Evolutionary conservation across 768 basidiomycete species (phyloP).

Genomic region (Agaricus blazei): DNA sequence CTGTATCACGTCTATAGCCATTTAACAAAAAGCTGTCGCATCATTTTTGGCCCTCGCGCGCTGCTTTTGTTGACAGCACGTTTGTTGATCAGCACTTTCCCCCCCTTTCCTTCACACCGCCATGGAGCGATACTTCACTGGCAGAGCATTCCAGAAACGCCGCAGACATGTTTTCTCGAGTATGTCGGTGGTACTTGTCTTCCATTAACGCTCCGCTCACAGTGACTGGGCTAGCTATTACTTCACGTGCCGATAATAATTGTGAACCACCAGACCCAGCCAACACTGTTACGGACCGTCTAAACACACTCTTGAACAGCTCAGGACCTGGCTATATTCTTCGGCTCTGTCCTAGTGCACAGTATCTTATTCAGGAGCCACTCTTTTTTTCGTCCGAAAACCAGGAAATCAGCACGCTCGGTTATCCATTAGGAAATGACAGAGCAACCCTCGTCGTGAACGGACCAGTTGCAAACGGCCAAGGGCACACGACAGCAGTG

Average conservation of each 20-base stretch:
- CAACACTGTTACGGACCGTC: conserved; percentile 56
- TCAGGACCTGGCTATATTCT: conserved; percentile 66
- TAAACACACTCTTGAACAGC: conserved; percentile 60
- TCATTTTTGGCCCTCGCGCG: too few species aligned
- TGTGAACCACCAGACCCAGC: conserved; percentile 49
- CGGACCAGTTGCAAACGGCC: conserved; percentile 57
- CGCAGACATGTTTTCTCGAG: not conserved
- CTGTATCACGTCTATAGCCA: too few species aligned
- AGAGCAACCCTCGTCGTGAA: conserved; percentile 68
- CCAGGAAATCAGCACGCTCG: conserved; percentile 79
- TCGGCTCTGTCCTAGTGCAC: conserved; percentile 54
- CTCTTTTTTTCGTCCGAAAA: conserved; percentile 60
- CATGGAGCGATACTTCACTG: conserved; percentile 4
- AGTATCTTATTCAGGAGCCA: conserved; percentile 62
- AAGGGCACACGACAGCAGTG: conserved; percentile 70
- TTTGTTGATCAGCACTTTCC: not conserved
- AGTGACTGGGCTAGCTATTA: not conserved
- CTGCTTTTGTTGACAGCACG: too few species aligned
- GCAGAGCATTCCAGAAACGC: not conserved
- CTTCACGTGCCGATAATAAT: conserved; percentile 11
- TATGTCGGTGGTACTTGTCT: not conserved
- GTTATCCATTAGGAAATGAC: conserved; percentile 63
- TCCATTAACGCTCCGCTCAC: not conserved
- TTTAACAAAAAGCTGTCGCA: too few species aligned
- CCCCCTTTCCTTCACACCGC: not conserved